Conservation (phyloP, 208 protist genomes). For the Leishmania major region DNA sequence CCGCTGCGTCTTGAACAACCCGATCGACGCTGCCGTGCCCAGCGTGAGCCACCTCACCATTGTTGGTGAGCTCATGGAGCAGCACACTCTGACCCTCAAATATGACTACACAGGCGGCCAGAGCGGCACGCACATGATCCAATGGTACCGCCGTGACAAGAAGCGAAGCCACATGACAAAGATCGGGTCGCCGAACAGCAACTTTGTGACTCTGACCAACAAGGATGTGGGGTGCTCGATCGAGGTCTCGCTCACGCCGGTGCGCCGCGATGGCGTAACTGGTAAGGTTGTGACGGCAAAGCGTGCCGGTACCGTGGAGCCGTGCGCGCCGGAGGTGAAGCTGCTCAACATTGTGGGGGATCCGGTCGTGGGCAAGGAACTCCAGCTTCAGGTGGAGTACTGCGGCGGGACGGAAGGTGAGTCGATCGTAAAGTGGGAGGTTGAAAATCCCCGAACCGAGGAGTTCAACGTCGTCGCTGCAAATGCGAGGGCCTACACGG, state of each 20-base stretch:
- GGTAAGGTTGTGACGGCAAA: constrained; percentile 64
- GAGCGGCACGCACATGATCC: constrained; percentile 77
- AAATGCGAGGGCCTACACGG: constrained; percentile 55
- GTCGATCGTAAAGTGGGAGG: constrained; percentile 72
- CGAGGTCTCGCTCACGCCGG: constrained; percentile 84
- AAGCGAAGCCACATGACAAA: constrained; percentile 45
- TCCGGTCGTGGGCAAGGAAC: constrained; percentile 54
- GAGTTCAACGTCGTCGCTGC: constrained; percentile 55
- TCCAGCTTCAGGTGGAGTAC: constrained; percentile 79
- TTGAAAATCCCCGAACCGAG: constrained; percentile 67
- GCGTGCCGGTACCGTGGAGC: constrained; percentile 47
- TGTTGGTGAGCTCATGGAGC: constrained; percentile 69
- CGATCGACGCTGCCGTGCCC: constrained; percentile 76
- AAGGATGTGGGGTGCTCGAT: constrained; percentile 89
- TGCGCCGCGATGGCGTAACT: constrained; percentile 76
- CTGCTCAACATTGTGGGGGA: constrained; percentile 72
- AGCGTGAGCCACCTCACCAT: constrained; percentile 66
- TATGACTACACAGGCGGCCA: constrained; percentile 87
- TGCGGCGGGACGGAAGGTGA: constrained; percentile 69
- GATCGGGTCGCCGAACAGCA: constrained; percentile 76
- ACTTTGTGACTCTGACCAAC: constrained; percentile 56
- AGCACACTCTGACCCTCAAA: constrained; percentile 74
- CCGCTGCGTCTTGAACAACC: constrained; percentile 87
- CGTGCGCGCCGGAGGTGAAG: constrained; percentile 64
- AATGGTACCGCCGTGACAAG: constrained; percentile 89